These are phyloP conservation scores for Fusarium albosuccineum DNA, from an alignment of 2,329 filamentous ascomycete genomes.

Conservation along the genomic window DNA sequence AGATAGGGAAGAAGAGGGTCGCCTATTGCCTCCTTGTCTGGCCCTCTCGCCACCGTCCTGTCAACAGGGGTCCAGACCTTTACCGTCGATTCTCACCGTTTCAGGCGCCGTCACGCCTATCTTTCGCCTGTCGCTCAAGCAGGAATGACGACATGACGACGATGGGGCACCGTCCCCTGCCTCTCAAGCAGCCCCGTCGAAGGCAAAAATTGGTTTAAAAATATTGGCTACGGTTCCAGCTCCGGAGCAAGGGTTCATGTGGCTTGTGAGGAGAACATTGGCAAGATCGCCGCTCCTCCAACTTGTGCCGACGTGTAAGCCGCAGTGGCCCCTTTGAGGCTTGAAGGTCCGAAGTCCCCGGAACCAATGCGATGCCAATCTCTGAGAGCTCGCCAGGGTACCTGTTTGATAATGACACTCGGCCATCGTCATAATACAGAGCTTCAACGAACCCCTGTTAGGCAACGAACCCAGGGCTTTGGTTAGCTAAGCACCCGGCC, in stretches of 20 bases:
- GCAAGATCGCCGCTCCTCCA: constrained; percentile 18
- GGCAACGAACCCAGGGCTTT: background rate
- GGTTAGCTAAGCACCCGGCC: constrained; percentile 5
- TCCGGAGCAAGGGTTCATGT: constrained; percentile 26
- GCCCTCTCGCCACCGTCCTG: constrained; percentile 41
- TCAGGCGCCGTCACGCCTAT: constrained; percentile 30
- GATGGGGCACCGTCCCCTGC: constrained; percentile 26
- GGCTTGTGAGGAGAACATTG: constrained; percentile 29
- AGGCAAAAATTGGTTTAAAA: constrained; percentile 13
- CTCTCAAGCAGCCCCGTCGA: constrained; percentile 19
- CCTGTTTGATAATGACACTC: constrained; percentile 3
- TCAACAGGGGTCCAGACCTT: constrained; percentile 41
- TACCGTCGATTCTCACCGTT: constrained; percentile 39
- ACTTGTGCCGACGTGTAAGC: constrained; percentile 19
- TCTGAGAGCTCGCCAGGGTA: background rate
- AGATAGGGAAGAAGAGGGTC: constrained; percentile 18
- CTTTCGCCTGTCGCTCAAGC: constrained; percentile 29
- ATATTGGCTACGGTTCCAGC: constrained; percentile 15
- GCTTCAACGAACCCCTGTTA: constrained; percentile 10
- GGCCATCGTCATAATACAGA: constrained; percentile 8
- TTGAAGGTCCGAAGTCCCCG: constrained; percentile 20
- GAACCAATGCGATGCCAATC: constrained; percentile 7
- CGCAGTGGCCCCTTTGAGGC: constrained; percentile 16
- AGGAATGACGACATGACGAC: constrained; percentile 45
- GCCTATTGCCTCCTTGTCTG: constrained; percentile 28